These are phyloP conservation scores for Cyclanthera cordifolia DNA, from an alignment of 306 rosid species.

Conservation along the genomic window DNA sequence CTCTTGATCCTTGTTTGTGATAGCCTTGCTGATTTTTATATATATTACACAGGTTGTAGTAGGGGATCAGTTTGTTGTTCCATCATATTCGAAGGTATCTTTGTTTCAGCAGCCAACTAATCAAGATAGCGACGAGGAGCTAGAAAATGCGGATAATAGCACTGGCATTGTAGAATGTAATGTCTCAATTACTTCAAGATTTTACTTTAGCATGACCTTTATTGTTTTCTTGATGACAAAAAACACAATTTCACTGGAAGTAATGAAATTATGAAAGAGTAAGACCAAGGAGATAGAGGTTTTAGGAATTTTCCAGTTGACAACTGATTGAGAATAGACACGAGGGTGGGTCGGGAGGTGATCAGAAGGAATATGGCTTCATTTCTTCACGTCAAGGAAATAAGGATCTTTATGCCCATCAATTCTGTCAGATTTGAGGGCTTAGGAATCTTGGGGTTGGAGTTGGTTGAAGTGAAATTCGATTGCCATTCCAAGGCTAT, in stretches of 20 bases:
- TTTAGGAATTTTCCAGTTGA: conserved; percentile 1
- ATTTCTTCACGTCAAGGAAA: conserved; percentile 62
- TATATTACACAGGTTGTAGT: conserved; percentile 50
- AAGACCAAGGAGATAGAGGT: conserved; percentile 7
- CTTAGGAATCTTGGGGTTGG: conserved; percentile 62
- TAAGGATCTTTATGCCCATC: conserved; percentile 66
- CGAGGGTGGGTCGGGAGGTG: conserved; percentile 42
- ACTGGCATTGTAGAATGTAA: conserved; percentile 46
- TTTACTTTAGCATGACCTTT: neutral
- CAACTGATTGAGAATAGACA: conserved; percentile 28
- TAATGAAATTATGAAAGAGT: neutral
- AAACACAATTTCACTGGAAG: neutral
- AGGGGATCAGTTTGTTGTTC: conserved; percentile 68
- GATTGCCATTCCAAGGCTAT: conserved; percentile 64
- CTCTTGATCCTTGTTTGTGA: neutral
- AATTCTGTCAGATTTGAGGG: conserved; percentile 60
- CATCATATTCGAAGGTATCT: conserved; percentile 73
- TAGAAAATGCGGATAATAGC: conserved; percentile 86
- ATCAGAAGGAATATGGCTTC: conserved; percentile 73
- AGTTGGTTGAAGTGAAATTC: conserved; percentile 38
- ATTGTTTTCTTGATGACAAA: neutral
- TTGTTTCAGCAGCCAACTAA: conserved; percentile 68
- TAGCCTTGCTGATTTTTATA: conserved; percentile 11
- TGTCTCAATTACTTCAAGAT: conserved; percentile 5
- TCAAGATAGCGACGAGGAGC: conserved; percentile 97